Conservation (phyloP, 768 basidiomycete genomes). For the Tulasnella sp. region DNA sequence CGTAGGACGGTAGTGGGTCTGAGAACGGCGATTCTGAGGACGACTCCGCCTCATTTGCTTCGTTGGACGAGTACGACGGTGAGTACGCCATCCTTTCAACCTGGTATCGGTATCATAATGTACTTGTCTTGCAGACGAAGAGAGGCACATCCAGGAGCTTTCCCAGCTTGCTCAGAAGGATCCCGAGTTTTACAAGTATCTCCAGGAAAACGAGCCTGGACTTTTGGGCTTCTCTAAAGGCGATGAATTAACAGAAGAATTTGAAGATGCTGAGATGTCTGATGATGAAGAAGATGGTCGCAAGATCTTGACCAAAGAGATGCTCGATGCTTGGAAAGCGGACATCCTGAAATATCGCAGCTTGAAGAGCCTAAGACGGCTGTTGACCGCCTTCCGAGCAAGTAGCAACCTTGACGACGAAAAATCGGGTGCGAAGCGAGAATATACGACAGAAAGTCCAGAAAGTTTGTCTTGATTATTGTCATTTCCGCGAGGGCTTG, state of each 20-base stretch:
- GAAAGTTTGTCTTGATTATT: conserved; percentile 46
- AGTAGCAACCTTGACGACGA: conserved; percentile 83
- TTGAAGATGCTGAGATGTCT: conserved; percentile 42
- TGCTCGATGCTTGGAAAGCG: conserved; percentile 82
- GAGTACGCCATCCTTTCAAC: conserved; percentile 20
- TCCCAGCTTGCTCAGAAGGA: conserved; percentile 90
- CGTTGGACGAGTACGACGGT: conserved; percentile 76
- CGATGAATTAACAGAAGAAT: conserved; percentile 42
- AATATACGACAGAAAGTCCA: conserved; percentile 82
- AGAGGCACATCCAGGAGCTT: conserved; percentile 74
- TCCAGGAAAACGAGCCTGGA: conserved; percentile 91
- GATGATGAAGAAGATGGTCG: conserved; percentile 50
- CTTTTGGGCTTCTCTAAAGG: conserved; percentile 73
- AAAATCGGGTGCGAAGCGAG: conserved; percentile 45
- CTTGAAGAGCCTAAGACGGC: conserved; percentile 72
- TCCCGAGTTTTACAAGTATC: conserved; percentile 98
- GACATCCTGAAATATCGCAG: conserved; percentile 83
- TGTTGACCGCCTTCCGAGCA: conserved; percentile 86
- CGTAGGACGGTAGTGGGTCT: conserved; percentile 36
- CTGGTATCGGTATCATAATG: neutral
- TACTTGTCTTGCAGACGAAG: conserved; percentile 54
- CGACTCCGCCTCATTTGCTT: conserved; percentile 67
- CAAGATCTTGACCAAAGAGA: conserved; percentile 56
- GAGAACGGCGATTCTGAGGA: conserved; percentile 42
- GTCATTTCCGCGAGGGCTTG: neutral